Conservation (phyloP, 2,329 filamentous ascomycete genomes). For the Neopestalotiopsis clavispora region DNA sequence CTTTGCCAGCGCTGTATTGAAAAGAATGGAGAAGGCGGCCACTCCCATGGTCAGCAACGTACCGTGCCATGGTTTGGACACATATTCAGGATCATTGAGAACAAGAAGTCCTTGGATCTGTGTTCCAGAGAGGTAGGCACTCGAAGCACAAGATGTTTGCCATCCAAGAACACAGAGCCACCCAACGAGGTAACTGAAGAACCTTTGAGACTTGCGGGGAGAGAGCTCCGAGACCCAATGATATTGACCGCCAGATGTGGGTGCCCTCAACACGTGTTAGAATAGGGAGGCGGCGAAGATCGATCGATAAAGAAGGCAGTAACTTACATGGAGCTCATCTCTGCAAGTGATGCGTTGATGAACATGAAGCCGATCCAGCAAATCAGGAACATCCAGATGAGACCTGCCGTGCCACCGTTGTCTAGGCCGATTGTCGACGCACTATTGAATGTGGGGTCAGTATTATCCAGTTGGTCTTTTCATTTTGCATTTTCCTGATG, state of each 20-base stretch:
- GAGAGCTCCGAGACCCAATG: conserved; percentile 63
- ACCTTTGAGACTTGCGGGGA: conserved; percentile 51
- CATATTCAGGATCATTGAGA: conserved; percentile 23
- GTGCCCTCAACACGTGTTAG: conserved; percentile 38
- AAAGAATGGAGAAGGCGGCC: conserved; percentile 41
- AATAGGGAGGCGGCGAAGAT: background rate
- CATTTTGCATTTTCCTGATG: background rate
- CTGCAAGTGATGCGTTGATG: conserved; percentile 49
- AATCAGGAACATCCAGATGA: conserved; percentile 50
- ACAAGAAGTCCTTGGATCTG: conserved; percentile 27
- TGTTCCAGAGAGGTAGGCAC: conserved; percentile 28
- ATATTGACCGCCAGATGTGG: conserved; percentile 62
- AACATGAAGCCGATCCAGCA: conserved; percentile 43
- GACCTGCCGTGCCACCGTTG: conserved; percentile 51
- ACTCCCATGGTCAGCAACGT: conserved; percentile 48
- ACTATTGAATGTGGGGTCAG: too few species aligned
- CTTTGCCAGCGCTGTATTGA: conserved; percentile 46
- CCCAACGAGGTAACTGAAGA: conserved; percentile 56
- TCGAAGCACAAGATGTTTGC: too few species aligned
- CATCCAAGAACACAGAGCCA: conserved; percentile 38
- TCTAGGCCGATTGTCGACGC: conserved; percentile 15
- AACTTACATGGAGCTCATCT: conserved; percentile 51
- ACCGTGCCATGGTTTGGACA: conserved; percentile 35
- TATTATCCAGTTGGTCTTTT: too few species aligned
- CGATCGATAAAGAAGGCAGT: background rate